Percentiles rank a stretch among this genome's conserved stretches.
phyloP scores from a whole-genome alignment of 2,329 filamentous ascomycete genomes.

The Beauveria australis region DNA sequence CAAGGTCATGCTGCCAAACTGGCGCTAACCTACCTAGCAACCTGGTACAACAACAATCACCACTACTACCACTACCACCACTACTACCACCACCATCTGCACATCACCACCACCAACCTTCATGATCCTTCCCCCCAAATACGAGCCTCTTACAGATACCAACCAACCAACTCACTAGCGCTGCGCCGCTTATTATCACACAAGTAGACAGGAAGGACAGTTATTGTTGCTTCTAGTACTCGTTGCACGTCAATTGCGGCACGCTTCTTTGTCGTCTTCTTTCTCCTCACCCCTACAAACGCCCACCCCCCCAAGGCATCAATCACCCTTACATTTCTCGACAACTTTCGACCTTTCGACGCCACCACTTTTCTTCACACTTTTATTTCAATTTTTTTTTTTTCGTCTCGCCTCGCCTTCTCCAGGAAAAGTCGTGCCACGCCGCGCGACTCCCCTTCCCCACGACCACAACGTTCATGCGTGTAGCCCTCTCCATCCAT shows the following conservation, averaged over 20 bases:
- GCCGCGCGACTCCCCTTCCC: not conserved
- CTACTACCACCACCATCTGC: not conserved
- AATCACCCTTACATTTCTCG: not conserved
- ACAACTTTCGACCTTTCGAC: not conserved
- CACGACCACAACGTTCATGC: not conserved
- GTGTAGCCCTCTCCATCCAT: not conserved
- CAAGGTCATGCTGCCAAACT: too few relatives aligned
- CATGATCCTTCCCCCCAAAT: conserved; percentile 4
- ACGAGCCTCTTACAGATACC: conserved; percentile 1
- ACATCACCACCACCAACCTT: not conserved
- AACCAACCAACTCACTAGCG: conserved; percentile 12
- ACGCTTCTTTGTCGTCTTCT: not conserved
- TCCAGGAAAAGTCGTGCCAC: not conserved
- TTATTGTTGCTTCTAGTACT: not conserved
- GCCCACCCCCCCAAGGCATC: not conserved
- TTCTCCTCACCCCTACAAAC: not conserved
- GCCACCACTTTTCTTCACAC: not conserved
- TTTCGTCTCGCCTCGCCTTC: not conserved
- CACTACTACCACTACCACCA: not conserved
- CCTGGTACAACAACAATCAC: not conserved
- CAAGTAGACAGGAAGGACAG: not conserved
- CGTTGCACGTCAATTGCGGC: too few relatives aligned
- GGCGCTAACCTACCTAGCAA: too few relatives aligned
- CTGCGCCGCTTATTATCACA: conserved; percentile 3
- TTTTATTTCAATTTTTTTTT: not conserved